Base-by-base conservation (phyloP, 805 yeast species). In the Wickerhamiella shivajii region DNA sequence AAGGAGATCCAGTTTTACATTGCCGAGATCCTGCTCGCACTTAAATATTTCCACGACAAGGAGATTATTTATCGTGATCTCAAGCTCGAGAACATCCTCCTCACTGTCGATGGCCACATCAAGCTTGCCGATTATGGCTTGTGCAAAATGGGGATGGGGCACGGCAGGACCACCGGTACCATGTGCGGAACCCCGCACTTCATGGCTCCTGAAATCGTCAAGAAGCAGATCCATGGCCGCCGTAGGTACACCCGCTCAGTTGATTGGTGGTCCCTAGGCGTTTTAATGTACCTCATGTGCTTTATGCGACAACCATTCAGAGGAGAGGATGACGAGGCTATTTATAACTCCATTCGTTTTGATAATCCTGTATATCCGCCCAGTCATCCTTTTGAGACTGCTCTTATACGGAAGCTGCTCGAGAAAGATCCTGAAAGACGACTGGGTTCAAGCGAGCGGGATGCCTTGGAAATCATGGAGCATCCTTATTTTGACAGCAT, bases 181-280 rank as follows among this genome's bases (percentile, higher is more conserved):
- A 87, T 87, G 53, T 90, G 98, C 58, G 98, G 98, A 25, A 90
- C 98, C 0, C 97, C 97, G 0, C 97, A 90, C 56, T 90, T 90
- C 56, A 63, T 87, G 44, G 95, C 97, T 1, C 98, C 98, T 1
- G 98, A 90, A 56, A 62, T 87, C 44, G 61, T 87, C 29, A 61
- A 84, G 46, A 90, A 90, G 30, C 84, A 80, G 52, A 97, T 97
- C 2, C n/a, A n/a, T n/a, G n/a, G n/a, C n/a, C n/a, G n/a, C n/a
- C n/a, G n/a, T n/a, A n/a, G n/a, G n/a, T 87, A 87, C 56, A 83
- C 97, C 2, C 74, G 93, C 53, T 77, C 77, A 7, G 97, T 90
- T 17, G 98, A 87, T 57, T 87, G 94, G 87, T 87, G 98, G 98
- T 90, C 98, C 1, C 63, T 87, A 45, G 98, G 98, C 27, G 84